Base-by-base conservation (phyloP, 2,329 filamentous ascomycete species). In the Lecanicillium sp. region DNA sequence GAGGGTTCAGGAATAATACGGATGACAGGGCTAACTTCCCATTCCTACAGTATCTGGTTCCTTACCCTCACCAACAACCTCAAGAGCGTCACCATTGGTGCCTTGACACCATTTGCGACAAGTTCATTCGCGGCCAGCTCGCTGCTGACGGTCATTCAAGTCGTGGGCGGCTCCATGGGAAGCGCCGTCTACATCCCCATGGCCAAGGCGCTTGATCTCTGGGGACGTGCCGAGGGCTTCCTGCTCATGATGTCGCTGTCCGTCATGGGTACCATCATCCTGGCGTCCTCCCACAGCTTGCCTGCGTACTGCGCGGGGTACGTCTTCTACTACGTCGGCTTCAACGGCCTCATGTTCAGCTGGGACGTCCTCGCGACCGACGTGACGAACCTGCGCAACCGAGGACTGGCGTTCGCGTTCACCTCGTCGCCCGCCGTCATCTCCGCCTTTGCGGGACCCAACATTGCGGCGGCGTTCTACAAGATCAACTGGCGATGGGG, bases 281-380 rank as follows among this genome's bases (percentile, higher is more conserved):
- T 83, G 69, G 83, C 83, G 15, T 70, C 70, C 0, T 83, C 73
- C 56, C 66, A 73, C 5, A 60, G 58, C 43, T 55, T 67, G 6
- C 54, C 57, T 1, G 62, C 62, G 5, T 67, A 78, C 58, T 75
- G 39, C 26, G 39, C 39, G 2, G 39, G 39, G 2, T 30, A 41
- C 24, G 39, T 41, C 39, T 41, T 41, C 6, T 41, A 41, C 39
- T 14, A 15, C 2, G 72, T 82, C 29, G 83, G 83, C 14, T 68
- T 72, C 46, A 74, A 73, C 8, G 82, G 80, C 23, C 67, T 85
- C 42, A 74, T 75, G 46, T 85, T 83, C 56, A 71, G 74, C n/a
- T 68, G 84, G 20, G 74, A 77, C 50, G 77, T 87, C 12, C 78
- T 86, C 56, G 78, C 82, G 43, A 79, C 83, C 27, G 83, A 87